Evolutionary conservation across 1,284 basidiomycete species (phyloP), one percentile per base, ranked within the genome.

Genomic region (Quambalaria eucalypti): DNA sequence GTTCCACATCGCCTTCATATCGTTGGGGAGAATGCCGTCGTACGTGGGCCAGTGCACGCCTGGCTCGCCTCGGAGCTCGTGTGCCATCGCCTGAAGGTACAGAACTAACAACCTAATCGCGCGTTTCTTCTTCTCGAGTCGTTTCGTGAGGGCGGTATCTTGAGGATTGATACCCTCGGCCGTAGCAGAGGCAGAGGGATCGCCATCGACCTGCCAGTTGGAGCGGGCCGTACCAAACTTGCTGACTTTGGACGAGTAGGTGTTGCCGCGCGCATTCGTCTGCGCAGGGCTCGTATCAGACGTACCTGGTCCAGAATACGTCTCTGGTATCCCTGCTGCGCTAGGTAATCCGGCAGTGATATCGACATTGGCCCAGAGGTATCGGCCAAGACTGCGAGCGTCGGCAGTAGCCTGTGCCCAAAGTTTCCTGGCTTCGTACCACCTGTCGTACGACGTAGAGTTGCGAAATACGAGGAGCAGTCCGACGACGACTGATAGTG

Each of bases 401-500:
- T 83, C 75, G 4, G 68, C 63, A 36, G 71, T 65, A 23, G 74
- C 56, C 7, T 71, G 46, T 2, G 74, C 75, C 76, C 90, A 92
- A 52, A 85, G 83, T 76, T 88, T 91, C 59, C 89, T 81, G 40
- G 89, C 90, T 78, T 91, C 86, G 80, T 84, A 87, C 69, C 83
- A 87, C 40, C 86, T 83, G 66, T 88, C 66, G 55, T 77, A 77
- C 10, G 74, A 76, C 0, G 76, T 76, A 21, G 76, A 68, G 56
- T 77, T 77, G 10, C 78, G 65, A 44, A 61, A 66, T 31, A 57
- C 66, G 50, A 71, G 65, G 16, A 79, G 65, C 8, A 63, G 52
- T 76, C 87, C 79, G 60, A 92, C 90, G 60, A 93, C 90, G 14
- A 95, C 87, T 6, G 87, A 88, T 25, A 93, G 80, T 47, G 93